Evolutionary conservation across 2,329 filamentous ascomycete genomes (phyloP), one percentile per base, ranked within the genome.

Genomic region (Chaetomium sp.): DNA sequence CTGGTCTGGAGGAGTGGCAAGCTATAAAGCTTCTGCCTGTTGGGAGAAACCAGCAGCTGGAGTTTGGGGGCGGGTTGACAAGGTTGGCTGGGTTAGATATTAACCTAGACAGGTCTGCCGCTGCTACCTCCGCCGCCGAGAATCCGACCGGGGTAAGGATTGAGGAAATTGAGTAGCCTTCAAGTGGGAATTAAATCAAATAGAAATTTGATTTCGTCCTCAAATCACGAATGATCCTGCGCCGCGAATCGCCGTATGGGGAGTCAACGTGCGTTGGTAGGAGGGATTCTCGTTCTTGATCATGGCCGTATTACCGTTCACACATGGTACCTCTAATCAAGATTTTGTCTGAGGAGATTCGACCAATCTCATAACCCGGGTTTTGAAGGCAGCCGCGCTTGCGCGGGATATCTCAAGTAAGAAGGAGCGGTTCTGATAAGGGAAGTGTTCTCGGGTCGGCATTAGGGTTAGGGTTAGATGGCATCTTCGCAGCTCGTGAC

Each of bases 1-100:
- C 89, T 66, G 85, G 80, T 49, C 65, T 90, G 58, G 78, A 84
- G 61, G 80, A 77, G 56, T 85, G 82, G 80, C 76, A 78, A 56
- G 70, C 85, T 67, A 49, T 50, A 52, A 60, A 57, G 60, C 60
- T 72, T 43, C 61, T 65, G 45, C 63, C 73, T n/a, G 64, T 62
- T 52, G 62, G 37, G 37, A 19, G 44, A 46, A 50, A 33, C 12
- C 37, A 43, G 47, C 12, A 19, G 37, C 37, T 33, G 33, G 45
- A 14, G 27, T 9, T 50, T 11, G 53, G 50, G 8, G 53, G 44
- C 9, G 62, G 60, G 1, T 49, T 70, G 34, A 57, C 61, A 5
- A 67, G 67, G 19, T 61, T 81, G 61, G 72, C 72, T 45, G 79
- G 79, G 0, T 64, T 81, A 57, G 68, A 65, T 36, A 66, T 79